Conservation (phyloP, 1,284 basidiomycete genomes). For the Hypsizygus ulmarius region DNA sequence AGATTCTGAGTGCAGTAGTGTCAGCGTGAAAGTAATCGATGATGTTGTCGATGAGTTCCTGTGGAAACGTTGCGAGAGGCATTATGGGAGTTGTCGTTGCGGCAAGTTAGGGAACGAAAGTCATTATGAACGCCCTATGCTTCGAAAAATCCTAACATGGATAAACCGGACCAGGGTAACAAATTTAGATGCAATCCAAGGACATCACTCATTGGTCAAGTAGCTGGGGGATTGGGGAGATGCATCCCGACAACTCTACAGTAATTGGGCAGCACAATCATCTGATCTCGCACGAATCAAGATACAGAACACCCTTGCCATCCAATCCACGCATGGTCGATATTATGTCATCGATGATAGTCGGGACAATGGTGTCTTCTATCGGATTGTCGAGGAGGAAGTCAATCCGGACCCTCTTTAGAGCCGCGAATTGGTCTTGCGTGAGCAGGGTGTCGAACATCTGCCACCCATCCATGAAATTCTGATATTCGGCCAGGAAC, state of each 20-base stretch:
- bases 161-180: constrained; percentile 6
- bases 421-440: constrained; percentile 17
- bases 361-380: constrained; percentile 18
- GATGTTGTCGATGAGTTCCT: constrained; percentile 29
- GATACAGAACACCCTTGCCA: constrained; percentile 22
- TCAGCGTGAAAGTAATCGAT: constrained; percentile 27
- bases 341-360: constrained; percentile 22
- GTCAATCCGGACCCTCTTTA: constrained; percentile 23
- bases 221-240: neutral
- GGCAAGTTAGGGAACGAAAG: too few relatives aligned
- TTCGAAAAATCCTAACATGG: neutral
- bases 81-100: neutral
- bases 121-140: neutral
- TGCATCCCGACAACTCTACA: neutral
- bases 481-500: constrained; percentile 18
- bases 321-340: constrained; percentile 18
- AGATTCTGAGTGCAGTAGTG: constrained; percentile 19
- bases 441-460: constrained; percentile 23
- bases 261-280: constrained; percentile 4
- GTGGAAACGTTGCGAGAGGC: constrained; percentile 19
- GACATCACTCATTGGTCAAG: neutral
- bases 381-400: constrained; percentile 23
- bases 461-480: constrained; percentile 20
- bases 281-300: constrained; percentile 23
- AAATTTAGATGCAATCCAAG: neutral